Conservation (phyloP, 2,329 filamentous ascomycete genomes). For the Penicillium rolfsii region DNA sequence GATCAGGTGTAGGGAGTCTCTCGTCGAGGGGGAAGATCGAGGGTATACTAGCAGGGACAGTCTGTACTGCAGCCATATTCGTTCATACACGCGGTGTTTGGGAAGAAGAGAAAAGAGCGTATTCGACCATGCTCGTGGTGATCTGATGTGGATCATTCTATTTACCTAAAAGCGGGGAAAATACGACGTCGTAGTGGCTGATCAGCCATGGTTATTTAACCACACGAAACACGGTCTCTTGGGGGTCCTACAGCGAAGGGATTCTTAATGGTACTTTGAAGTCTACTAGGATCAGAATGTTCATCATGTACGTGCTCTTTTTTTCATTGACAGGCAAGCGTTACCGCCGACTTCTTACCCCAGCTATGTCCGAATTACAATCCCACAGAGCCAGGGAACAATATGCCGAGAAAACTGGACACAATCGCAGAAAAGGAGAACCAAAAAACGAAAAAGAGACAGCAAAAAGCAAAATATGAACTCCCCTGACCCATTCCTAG, state of each 20-base stretch:
- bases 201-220: not conserved
- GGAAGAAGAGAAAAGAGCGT: not conserved
- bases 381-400: not conserved
- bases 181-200: not conserved
- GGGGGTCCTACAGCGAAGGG: not conserved
- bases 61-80: not conserved
- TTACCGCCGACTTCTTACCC: not conserved
- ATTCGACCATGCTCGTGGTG: not conserved
- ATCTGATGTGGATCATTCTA: not conserved
- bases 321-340: slow-evolving; percentile 2
- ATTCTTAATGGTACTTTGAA: not conserved
- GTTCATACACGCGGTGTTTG: not conserved
- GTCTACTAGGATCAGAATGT: not conserved
- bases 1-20: not conserved
- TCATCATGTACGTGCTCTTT: not conserved
- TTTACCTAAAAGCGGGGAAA: not conserved
- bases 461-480: not conserved
- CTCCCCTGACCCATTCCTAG: slow-evolving; percentile 3
- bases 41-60: not conserved
- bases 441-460: not conserved
- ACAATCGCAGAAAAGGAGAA: not conserved
- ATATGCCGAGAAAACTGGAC: not conserved
- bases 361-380: not conserved
- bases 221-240: not conserved
- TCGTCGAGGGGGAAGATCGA: not conserved